Percentiles rank a stretch among this genome's conserved stretches.
Conservation (phyloP, 495 filamentous ascomycete species). For the Bacidia rubella region DNA sequence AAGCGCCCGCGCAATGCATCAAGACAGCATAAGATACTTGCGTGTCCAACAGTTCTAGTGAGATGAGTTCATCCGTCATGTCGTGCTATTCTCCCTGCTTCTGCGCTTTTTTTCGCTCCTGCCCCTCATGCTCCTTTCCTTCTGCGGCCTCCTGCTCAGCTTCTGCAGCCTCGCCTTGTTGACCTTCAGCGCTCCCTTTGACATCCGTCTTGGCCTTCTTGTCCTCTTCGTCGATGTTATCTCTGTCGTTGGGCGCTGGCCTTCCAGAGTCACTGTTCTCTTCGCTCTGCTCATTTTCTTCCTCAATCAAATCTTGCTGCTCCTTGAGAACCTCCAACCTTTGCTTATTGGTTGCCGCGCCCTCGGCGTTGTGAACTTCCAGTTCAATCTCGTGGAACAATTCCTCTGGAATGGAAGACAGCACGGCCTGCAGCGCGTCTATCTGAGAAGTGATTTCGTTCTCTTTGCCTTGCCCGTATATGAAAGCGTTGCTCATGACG, state of each 20-base stretch:
- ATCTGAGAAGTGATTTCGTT: constrained; percentile 79
- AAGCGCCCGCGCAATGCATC: constrained; percentile 1
- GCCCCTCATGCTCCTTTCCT: constrained; percentile 20
- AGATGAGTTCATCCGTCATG: background rate
- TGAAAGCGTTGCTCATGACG: constrained; percentile 92
- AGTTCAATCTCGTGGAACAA: constrained; percentile 99
- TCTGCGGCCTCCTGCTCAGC: constrained; percentile 30
- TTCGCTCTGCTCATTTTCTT: constrained; percentile 85
- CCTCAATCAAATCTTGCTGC: constrained; percentile 94
- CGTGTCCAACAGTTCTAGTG: background rate
- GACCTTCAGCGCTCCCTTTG: constrained; percentile 21
- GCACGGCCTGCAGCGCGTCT: constrained; percentile 79
- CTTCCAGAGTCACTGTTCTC: constrained; percentile 47
- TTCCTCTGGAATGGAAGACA: constrained; percentile 92
- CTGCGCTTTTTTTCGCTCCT: background rate
- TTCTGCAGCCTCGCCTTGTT: constrained; percentile 30
- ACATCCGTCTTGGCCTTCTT: constrained; percentile 18
- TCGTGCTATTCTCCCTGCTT: constrained; percentile 1
- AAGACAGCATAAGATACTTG: background rate
- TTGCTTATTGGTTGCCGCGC: constrained; percentile 97
- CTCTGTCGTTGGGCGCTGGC: constrained; percentile 49
- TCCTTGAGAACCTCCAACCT: constrained; percentile 98
- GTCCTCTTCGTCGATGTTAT: constrained; percentile 64
- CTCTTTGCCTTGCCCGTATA: constrained; percentile 86
- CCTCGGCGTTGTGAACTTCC: constrained; percentile 93